phyloP scores from a whole-genome alignment of 805 yeast genomes.

The Metschnikowia hibisci region DNA sequence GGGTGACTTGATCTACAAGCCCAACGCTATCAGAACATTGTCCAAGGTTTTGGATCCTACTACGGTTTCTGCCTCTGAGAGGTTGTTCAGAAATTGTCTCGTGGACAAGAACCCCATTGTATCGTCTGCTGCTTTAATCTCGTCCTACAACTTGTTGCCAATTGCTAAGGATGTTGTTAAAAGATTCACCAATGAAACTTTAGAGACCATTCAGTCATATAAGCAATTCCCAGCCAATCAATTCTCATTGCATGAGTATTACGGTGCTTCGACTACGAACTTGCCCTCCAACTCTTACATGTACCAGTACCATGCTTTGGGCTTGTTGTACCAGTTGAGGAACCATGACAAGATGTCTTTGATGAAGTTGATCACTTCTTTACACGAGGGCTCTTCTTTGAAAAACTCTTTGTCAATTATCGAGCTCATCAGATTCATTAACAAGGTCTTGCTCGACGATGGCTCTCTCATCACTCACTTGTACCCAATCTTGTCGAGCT shows the following conservation, averaged over 20 bases:
- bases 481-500: conserved; percentile 60
- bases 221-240: conserved; percentile 50
- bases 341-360: conserved; percentile 92
- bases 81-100: conserved; percentile 86
- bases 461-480: conserved; percentile 55
- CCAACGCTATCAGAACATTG: conserved; percentile 91
- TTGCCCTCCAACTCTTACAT: conserved; percentile 70
- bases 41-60: conserved; percentile 85
- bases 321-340: conserved; percentile 80
- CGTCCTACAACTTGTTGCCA: conserved; percentile 86
- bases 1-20: conserved; percentile 80
- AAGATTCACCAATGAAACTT: conserved; percentile 91
- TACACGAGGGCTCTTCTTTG: conserved; percentile 55
- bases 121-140: conserved; percentile 89
- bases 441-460: conserved; percentile 70
- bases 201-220: conserved; percentile 74
- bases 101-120: conserved; percentile 86
- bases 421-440: conserved; percentile 78
- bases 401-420: conserved; percentile 80
- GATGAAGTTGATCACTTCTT: conserved; percentile 81
- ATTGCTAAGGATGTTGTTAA: conserved; percentile 88
- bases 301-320: conserved; percentile 94
- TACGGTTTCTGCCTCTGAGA: conserved; percentile 89
- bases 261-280: conserved; percentile 47
- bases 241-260: conserved; percentile 52